phyloP scores from a whole-genome alignment of 164 flowering plant species.

The Macadamia tetraphylla region DNA sequence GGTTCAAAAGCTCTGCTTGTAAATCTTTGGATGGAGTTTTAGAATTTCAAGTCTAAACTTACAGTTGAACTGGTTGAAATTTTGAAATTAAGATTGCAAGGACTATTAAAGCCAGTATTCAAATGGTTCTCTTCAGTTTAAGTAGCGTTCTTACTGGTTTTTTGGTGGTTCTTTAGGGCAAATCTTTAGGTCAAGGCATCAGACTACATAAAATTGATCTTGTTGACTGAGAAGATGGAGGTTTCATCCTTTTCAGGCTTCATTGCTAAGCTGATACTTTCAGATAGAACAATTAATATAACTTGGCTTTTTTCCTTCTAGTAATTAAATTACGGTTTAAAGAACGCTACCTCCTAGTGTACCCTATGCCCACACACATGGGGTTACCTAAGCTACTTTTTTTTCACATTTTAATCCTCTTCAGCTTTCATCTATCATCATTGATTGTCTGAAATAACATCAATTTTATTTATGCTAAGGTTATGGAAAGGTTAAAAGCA shows the following conservation, averaged over 20 bases:
- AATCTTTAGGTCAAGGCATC: not conserved
- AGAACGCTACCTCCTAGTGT: too few species aligned
- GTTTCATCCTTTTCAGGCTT: not conserved
- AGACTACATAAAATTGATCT: not conserved
- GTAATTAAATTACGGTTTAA: too few species aligned
- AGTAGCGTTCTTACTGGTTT: not conserved
- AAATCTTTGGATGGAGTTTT: too few species aligned
- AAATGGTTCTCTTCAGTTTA: not conserved
- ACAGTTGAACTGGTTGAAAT: too few species aligned
- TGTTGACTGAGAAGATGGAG: not conserved
- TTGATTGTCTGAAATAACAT: slow-evolving; percentile 4
- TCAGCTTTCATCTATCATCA: not conserved
- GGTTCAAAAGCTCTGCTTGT: too few species aligned
- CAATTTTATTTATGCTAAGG: slow-evolving; percentile 32
- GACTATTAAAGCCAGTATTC: too few species aligned
- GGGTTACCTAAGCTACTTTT: not conserved
- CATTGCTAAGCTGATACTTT: not conserved
- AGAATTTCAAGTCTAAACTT: too few species aligned
- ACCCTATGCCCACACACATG: too few species aligned
- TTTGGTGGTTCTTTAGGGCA: not conserved
- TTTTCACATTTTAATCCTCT: not conserved
- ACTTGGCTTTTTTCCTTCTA: too few species aligned
- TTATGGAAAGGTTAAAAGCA: slow-evolving; percentile 46
- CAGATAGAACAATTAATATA: not conserved
- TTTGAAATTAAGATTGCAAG: too few species aligned